phyloP scores from a whole-genome alignment of 163 green algal species.

The Scenedesmus sp. region DNA sequence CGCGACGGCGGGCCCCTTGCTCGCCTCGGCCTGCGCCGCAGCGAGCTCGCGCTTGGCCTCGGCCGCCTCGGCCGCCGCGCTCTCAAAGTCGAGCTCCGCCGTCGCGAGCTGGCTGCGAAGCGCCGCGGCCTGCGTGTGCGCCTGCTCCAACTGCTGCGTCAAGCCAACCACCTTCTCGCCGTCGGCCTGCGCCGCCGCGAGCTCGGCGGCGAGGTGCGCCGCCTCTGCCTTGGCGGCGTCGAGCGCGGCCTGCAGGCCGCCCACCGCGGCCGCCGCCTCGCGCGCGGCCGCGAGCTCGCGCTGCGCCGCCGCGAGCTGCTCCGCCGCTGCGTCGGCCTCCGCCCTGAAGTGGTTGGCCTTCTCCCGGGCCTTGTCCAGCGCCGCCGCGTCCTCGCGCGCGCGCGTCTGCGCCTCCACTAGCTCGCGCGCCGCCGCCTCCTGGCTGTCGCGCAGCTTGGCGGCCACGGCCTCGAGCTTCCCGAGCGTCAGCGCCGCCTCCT shows the following conservation, averaged over 20 bases:
- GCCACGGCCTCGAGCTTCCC: slow-evolving; percentile 44
- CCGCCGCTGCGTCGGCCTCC: slow-evolving; percentile 24
- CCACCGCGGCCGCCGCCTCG: not conserved
- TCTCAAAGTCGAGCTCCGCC: slow-evolving; percentile 32
- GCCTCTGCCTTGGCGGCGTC: slow-evolving; percentile 4
- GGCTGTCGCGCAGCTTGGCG: slow-evolving; percentile 34
- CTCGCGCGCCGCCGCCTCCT: slow-evolving; percentile 40
- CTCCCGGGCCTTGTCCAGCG: slow-evolving; percentile 27
- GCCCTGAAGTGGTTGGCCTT: slow-evolving; percentile 39
- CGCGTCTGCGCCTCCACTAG: slow-evolving; percentile 31
- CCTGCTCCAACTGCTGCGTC: slow-evolving; percentile 33
- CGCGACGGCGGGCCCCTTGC: slow-evolving; percentile 10
- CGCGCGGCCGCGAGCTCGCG: slow-evolving; percentile 12
- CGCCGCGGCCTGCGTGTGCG: not conserved
- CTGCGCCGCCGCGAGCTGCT: slow-evolving; percentile 7
- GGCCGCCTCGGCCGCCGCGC: not conserved
- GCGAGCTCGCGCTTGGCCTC: slow-evolving; percentile 1
- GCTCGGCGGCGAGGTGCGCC: slow-evolving; percentile 7
- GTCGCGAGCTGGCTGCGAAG: slow-evolving; percentile 16
- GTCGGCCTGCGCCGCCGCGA: slow-evolving; percentile 9
- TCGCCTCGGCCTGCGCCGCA: not conserved
- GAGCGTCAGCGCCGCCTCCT: slow-evolving; percentile 18
- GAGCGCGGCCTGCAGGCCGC: slow-evolving; percentile 8
- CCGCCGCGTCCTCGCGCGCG: slow-evolving; percentile 25
- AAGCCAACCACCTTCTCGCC: slow-evolving; percentile 21